Evolutionary conservation across 2,329 filamentous ascomycete genomes (phyloP).

Genomic region (Juglanconis juglandina): DNA sequence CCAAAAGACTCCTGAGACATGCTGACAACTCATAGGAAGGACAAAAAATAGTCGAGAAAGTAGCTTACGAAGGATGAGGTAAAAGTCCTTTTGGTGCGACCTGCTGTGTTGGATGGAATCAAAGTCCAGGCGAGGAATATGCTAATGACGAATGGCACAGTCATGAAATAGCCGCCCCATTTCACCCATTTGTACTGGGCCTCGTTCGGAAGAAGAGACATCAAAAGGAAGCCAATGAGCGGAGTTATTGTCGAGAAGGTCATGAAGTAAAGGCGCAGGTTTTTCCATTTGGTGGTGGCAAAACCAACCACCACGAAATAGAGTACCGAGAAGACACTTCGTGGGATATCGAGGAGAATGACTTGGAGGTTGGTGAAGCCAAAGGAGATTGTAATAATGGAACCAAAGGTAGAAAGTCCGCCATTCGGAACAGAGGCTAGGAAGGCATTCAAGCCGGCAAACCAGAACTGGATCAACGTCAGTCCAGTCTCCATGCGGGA

Average conservation of each 20-base stretch:
- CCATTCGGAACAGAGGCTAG: constrained; percentile 35
- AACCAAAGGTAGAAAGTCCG: constrained; percentile 18
- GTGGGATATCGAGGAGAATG: constrained; percentile 34
- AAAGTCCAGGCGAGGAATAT: constrained; percentile 34
- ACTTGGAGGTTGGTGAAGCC: constrained; percentile 36
- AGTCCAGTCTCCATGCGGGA: background rate
- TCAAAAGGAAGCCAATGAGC: constrained; percentile 33
- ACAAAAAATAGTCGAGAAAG: too few species aligned
- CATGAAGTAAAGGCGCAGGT: constrained; percentile 37
- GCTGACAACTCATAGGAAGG: too few species aligned
- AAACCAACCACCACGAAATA: constrained; percentile 34
- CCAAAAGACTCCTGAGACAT: too few species aligned
- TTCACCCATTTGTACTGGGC: constrained; percentile 34
- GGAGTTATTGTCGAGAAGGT: constrained; percentile 33
- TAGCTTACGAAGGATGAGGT: constrained; percentile 40
- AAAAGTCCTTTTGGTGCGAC: constrained; percentile 44
- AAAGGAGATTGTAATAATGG: constrained; percentile 33
- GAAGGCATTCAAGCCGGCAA: constrained; percentile 35
- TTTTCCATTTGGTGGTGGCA: constrained; percentile 29
- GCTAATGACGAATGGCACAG: constrained; percentile 30
- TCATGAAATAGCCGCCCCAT: constrained; percentile 36
- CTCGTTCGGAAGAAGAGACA: constrained; percentile 33
- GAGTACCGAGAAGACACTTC: constrained; percentile 30
- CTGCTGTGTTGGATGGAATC: constrained; percentile 43
- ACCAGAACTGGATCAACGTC: constrained; percentile 29